These are phyloP conservation scores for Abrus precatorius DNA, from an alignment of 306 rosid genomes.

Conservation along the genomic window DNA sequence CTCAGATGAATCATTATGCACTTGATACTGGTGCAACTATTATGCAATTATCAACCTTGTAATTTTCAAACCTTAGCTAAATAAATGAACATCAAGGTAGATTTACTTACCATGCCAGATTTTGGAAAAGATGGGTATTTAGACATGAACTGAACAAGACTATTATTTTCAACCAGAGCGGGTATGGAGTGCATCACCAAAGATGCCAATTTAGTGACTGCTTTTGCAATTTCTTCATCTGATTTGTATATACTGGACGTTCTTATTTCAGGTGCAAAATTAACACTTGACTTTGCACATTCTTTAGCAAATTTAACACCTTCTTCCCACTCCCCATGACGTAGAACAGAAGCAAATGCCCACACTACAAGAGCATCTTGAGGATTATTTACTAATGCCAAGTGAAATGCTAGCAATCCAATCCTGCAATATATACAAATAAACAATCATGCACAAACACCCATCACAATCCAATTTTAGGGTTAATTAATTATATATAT, in stretches of 20 bases:
- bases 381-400: constrained; percentile 73
- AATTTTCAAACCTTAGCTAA: constrained; percentile 39
- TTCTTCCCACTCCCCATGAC: constrained; percentile 77
- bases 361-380: constrained; percentile 75
- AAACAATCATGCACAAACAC: constrained; percentile 44
- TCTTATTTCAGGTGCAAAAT: constrained; percentile 78
- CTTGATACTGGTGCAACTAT: constrained; percentile 38
- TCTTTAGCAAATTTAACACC: constrained; percentile 79
- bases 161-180: constrained; percentile 48
- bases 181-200: constrained; percentile 57
- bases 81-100: constrained; percentile 10
- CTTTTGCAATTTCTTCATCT: constrained; percentile 69
- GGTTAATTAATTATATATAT: too few species aligned
- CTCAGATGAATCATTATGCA: constrained; percentile 23
- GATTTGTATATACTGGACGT: constrained; percentile 55
- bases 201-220: constrained; percentile 73
- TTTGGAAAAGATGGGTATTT: constrained; percentile 51
- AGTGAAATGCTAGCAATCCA: constrained; percentile 84
- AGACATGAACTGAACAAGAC: constrained; percentile 57
- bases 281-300: constrained; percentile 51
- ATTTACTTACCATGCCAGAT: constrained; percentile 68
- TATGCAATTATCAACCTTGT: constrained; percentile 33
- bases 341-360: constrained; percentile 81
- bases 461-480: background rate
- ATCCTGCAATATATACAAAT: constrained; percentile 67